phyloP scores from a whole-genome alignment of 108 stramenopile species.

The Cyclotella distinguenda region DNA sequence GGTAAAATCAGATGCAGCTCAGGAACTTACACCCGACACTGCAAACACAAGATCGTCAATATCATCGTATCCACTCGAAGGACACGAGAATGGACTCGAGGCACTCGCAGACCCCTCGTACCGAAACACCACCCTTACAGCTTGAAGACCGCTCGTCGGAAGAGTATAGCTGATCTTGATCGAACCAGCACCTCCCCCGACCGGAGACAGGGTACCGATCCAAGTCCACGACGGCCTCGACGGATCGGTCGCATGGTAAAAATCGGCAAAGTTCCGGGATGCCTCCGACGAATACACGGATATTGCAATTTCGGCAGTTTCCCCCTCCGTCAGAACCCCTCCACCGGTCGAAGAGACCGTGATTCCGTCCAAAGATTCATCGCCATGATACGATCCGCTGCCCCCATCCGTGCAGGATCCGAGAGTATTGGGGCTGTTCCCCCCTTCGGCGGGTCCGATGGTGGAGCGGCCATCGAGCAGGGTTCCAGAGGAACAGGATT shows the following conservation, averaged over 20 bases:
- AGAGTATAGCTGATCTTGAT: not conserved
- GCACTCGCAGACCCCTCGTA: not conserved
- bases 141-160: not conserved
- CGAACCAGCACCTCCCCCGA: not conserved
- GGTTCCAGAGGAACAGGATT: not conserved
- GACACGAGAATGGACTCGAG: too few relatives aligned
- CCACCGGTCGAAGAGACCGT: not conserved
- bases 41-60: not conserved
- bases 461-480: not conserved
- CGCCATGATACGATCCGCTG: not conserved
- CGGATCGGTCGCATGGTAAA: not conserved
- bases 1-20: too few relatives aligned
- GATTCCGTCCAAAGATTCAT: not conserved
- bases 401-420: not conserved
- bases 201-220: not conserved
- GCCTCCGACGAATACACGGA: not conserved
- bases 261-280: too few relatives aligned
- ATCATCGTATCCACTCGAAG: not conserved
- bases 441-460: not conserved
- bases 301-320: not conserved
- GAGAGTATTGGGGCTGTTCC: constrained; percentile 2
- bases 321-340: not conserved
- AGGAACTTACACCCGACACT: too few relatives aligned
- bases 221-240: not conserved
- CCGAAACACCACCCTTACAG: not conserved